These are phyloP conservation scores for Colletotrichum higginsianum DNA, from an alignment of 2,329 filamentous ascomycete species.

Conservation along the genomic window DNA sequence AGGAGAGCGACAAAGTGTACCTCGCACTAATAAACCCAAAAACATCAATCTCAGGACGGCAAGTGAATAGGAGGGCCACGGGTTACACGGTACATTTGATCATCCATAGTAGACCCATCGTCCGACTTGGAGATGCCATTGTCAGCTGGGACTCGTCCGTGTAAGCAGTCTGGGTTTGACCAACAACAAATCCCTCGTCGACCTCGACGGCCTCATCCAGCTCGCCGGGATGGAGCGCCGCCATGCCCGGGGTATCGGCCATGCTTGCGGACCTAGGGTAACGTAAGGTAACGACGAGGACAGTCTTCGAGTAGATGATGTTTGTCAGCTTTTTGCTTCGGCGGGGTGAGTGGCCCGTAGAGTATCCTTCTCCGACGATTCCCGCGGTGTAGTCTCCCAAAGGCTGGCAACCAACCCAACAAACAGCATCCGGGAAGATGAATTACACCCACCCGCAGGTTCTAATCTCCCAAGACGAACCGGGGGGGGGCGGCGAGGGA, in stretches of 20 bases:
- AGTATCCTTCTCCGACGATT: no score
- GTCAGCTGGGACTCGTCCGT: not conserved
- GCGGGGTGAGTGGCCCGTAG: no score
- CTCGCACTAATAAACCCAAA: not conserved
- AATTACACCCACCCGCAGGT: no score
- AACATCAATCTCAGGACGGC: not conserved
- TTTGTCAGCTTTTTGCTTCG: no score
- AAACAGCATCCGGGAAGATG: no score
- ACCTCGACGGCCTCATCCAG: not conserved
- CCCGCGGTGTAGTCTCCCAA: no score
- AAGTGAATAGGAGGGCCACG: not conserved
- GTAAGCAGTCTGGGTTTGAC: not conserved
- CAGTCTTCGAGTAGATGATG: not conserved
- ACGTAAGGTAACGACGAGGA: not conserved
- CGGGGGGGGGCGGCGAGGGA: no score
- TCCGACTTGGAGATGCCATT: not conserved
- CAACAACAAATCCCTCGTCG: not conserved
- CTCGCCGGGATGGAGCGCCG: not conserved
- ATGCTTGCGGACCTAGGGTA: not conserved
- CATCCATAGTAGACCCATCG: conserved; percentile 1
- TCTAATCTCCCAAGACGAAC: no score
- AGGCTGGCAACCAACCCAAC: no score
- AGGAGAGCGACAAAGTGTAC: conserved; percentile 11
- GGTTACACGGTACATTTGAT: not conserved
- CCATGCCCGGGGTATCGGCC: not conserved